Evolutionary conservation across 192 early-diverging fungal species (phyloP).

Genomic region (Podila verticillata): DNA sequence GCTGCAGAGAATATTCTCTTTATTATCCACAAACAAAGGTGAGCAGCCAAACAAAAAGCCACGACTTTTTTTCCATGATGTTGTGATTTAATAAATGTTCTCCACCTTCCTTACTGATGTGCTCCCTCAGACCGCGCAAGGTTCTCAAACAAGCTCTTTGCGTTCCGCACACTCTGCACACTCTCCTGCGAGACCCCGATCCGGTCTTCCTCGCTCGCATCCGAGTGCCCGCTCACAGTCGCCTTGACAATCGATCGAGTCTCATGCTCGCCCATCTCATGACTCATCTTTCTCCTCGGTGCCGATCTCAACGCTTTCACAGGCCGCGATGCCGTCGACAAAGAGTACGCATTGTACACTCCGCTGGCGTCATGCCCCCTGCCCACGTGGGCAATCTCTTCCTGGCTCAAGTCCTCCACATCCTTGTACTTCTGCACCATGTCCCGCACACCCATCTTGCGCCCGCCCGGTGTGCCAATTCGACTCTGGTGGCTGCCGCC

Average conservation of each 20-base stretch:
- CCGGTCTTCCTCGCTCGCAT: neutral
- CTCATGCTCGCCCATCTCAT: slow-evolving; percentile 36
- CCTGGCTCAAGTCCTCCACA: slow-evolving; percentile 30
- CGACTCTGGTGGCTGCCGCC: slow-evolving; percentile 11
- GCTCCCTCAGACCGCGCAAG: slow-evolving; percentile 18
- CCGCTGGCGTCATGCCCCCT: slow-evolving; percentile 30
- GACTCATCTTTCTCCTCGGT: slow-evolving; percentile 38
- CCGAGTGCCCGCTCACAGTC: neutral
- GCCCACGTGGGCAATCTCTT: slow-evolving; percentile 35
- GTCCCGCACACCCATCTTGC: slow-evolving; percentile 19
- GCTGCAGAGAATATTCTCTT: no score
- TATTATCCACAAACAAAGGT: no score
- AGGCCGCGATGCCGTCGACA: slow-evolving; percentile 34
- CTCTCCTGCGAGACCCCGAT: slow-evolving; percentile 32
- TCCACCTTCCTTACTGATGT: neutral
- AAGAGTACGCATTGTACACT: slow-evolving; percentile 29
- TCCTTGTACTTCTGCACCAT: slow-evolving; percentile 35
- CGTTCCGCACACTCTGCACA: slow-evolving; percentile 36
- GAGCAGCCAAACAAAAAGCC: no score
- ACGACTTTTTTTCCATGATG: neutral
- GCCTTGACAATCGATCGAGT: neutral
- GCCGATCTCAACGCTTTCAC: slow-evolving; percentile 2
- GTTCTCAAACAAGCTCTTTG: slow-evolving; percentile 43
- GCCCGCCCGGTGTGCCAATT: neutral
- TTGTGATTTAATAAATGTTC: neutral